These are phyloP conservation scores for Malbranchea zuffiana DNA, from an alignment of 2,329 filamentous ascomycete genomes.

Conservation along the genomic window DNA sequence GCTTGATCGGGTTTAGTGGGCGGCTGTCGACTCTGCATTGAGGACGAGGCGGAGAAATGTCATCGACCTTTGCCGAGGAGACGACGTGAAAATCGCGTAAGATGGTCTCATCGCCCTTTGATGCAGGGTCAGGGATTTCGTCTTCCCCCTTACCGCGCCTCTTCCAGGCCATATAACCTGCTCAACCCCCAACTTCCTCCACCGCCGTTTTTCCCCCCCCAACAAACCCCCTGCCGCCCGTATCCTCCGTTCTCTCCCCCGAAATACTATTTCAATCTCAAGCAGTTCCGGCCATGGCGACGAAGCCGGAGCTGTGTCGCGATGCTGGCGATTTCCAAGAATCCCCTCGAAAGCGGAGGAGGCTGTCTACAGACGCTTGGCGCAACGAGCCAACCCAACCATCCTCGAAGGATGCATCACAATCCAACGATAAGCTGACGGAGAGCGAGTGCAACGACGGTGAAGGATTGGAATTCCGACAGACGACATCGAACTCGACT, in stretches of 20 bases:
- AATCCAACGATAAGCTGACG: no score
- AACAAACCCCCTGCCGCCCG: no score
- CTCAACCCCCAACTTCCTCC: neutral
- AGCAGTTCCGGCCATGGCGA: slow-evolving; percentile 5
- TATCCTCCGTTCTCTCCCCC: no score
- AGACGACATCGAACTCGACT: no score
- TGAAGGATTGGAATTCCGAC: no score
- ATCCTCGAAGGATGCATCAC: no score
- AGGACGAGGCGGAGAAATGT: neutral
- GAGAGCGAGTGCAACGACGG: no score
- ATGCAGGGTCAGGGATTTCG: neutral
- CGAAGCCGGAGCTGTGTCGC: neutral
- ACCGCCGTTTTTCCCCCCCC: neutral
- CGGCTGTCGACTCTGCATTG: neutral
- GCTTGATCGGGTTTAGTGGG: neutral
- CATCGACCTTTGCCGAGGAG: neutral
- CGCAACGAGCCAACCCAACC: neutral
- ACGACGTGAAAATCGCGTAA: slow-evolving; percentile 2
- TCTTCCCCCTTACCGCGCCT: neutral
- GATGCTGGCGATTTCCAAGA: slow-evolving; percentile 2
- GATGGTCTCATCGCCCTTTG: slow-evolving; percentile 7
- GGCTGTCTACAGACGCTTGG: slow-evolving; percentile 8
- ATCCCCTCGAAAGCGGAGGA: slow-evolving; percentile 15
- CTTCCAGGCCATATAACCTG: neutral
- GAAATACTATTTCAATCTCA: neutral